Evolutionary conservation across 2,329 filamentous ascomycete genomes (phyloP).

Genomic region (Shiraia sp.): DNA sequence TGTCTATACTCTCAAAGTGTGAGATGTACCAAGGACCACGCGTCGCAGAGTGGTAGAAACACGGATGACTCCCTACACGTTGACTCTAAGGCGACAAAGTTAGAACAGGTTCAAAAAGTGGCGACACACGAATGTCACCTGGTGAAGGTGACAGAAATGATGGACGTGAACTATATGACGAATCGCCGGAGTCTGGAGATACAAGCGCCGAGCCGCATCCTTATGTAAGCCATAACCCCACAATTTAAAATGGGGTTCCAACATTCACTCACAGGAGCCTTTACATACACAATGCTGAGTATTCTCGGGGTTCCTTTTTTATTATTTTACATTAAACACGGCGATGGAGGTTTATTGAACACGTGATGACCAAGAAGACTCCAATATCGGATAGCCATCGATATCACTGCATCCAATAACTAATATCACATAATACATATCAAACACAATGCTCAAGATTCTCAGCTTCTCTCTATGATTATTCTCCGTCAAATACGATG

Average conservation of each 20-base stretch:
- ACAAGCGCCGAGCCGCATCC: conserved; percentile 23
- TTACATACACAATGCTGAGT: too few relatives aligned
- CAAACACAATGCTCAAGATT: too few relatives aligned
- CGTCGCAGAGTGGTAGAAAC: neutral
- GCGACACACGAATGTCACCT: conserved; percentile 14
- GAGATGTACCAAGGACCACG: conserved; percentile 2
- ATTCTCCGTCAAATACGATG: too few relatives aligned
- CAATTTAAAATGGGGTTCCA: neutral
- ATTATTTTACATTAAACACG: too few relatives aligned
- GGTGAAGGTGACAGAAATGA: conserved; percentile 16
- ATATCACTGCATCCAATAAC: too few relatives aligned
- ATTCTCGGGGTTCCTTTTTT: too few relatives aligned
- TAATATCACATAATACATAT: too few relatives aligned
- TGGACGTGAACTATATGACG: conserved; percentile 21
- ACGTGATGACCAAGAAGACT: too few relatives aligned
- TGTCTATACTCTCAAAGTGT: conserved; percentile 7
- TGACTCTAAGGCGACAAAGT: conserved; percentile 14
- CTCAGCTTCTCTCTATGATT: too few relatives aligned
- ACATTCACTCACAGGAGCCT: too few relatives aligned
- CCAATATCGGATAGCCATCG: too few relatives aligned
- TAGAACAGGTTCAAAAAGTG: conserved; percentile 3
- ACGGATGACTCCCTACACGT: neutral
- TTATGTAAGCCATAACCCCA: neutral
- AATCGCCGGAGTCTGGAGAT: conserved; percentile 18
- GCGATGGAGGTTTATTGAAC: too few relatives aligned